phyloP scores from a whole-genome alignment of 257 asterid genomes.

The Solanum virginianum region DNA sequence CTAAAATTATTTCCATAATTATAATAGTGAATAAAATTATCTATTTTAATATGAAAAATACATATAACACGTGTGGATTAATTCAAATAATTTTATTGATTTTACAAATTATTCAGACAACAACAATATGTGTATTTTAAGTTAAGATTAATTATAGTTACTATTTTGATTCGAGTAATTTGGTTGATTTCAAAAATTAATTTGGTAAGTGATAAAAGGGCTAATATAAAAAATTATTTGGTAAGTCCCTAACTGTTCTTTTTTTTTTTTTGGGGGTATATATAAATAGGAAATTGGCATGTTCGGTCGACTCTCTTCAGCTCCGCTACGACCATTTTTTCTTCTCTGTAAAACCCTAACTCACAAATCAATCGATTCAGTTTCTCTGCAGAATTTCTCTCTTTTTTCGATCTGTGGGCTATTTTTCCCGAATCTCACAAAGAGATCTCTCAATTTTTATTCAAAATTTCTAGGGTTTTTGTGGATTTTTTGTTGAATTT shows the following conservation, averaged over 20 bases:
- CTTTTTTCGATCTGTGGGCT: neutral
- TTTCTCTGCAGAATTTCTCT: neutral
- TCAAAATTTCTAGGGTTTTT: neutral
- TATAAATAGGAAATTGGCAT: neutral
- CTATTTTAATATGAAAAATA: no score
- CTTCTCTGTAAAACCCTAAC: conserved; percentile 36
- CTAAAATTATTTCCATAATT: no score
- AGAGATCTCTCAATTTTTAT: neutral
- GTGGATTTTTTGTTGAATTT: conserved; percentile 6
- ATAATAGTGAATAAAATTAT: no score
- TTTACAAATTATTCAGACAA: no score
- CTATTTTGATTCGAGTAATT: neutral
- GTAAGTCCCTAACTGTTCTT: neutral
- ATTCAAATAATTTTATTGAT: no score
- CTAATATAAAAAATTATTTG: neutral
- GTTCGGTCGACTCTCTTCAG: neutral
- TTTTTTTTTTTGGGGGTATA: neutral
- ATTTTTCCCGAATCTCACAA: neutral
- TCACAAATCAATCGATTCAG: neutral
- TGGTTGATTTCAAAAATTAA: neutral
- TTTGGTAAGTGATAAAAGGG: neutral
- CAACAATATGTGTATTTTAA: neutral
- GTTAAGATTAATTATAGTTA: neutral
- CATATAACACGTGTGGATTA: no score
- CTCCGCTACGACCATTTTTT: neutral